A percentile compares a stretch with the other conserved stretches of the same genome.
Conservation (phyloP, 2,329 filamentous ascomycete species). For the Scedosporium dehoogii region DNA sequence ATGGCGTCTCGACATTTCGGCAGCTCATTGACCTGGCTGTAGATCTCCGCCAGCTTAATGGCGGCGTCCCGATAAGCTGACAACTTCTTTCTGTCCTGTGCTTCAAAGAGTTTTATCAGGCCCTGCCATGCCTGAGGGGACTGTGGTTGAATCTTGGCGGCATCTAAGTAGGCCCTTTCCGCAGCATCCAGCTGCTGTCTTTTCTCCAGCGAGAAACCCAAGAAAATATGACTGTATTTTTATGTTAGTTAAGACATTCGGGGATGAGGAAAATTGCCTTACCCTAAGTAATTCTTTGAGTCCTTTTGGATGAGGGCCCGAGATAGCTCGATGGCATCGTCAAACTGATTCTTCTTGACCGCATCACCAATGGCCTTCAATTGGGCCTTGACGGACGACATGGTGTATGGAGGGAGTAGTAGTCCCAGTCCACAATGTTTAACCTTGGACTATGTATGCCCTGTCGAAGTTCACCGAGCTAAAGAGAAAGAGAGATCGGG, state of each 20-base stretch:
- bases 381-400: constrained; percentile 56
- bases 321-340: constrained; percentile 61
- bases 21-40: constrained; percentile 54
- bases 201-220: constrained; percentile 78
- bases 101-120: constrained; percentile 75
- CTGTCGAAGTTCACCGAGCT: too few species aligned
- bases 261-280: constrained; percentile 20
- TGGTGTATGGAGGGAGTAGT: constrained; percentile 15
- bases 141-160: constrained; percentile 58
- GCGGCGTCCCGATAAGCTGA: constrained; percentile 51
- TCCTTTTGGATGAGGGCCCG: constrained; percentile 62
- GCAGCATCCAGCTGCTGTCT: constrained; percentile 61
- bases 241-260: neutral
- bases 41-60: constrained; percentile 64
- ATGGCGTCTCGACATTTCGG: constrained; percentile 58
- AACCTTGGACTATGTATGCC: too few species aligned
- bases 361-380: constrained; percentile 75
- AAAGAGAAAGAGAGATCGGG: too few species aligned
- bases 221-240: constrained; percentile 59
- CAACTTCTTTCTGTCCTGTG: constrained; percentile 58
- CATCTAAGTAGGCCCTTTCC: constrained; percentile 65
- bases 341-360: constrained; percentile 69
- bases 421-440: too few species aligned
- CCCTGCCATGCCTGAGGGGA: constrained; percentile 90
- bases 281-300: constrained; percentile 73